Evolutionary conservation across 805 yeast species (phyloP).

Genomic region (Ogataea angusta): DNA sequence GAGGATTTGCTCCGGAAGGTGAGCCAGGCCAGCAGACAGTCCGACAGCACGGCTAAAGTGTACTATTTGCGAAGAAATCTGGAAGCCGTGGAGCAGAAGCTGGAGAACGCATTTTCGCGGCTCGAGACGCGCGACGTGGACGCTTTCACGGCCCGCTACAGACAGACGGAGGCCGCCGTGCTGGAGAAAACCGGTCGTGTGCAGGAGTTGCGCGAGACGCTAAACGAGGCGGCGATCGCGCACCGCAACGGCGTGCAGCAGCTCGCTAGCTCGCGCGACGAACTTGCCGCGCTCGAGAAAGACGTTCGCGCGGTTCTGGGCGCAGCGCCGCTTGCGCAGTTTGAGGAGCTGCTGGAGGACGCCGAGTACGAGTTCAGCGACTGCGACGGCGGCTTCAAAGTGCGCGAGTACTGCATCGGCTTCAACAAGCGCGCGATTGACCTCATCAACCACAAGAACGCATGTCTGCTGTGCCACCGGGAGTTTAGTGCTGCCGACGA

Average conservation of each 20-base stretch:
- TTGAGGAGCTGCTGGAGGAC: slow-evolving; percentile 47
- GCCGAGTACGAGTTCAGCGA: slow-evolving; percentile 60
- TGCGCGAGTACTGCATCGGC: slow-evolving; percentile 62
- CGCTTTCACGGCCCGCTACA: not conserved
- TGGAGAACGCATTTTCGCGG: slow-evolving; percentile 3
- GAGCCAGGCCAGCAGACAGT: slow-evolving; percentile 49
- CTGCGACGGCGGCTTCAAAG: slow-evolving; percentile 63
- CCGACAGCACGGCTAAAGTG: slow-evolving; percentile 56
- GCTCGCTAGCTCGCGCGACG: slow-evolving; percentile 9
- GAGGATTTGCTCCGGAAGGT: slow-evolving; percentile 55
- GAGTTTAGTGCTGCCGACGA: slow-evolving; percentile 46
- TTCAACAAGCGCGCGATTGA: slow-evolving; percentile 70
- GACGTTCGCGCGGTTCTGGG: slow-evolving; percentile 30
- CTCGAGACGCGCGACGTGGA: slow-evolving; percentile 1
- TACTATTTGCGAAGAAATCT: slow-evolving; percentile 24
- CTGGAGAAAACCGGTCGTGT: not conserved
- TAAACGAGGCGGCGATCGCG: not conserved
- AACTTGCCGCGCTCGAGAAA: slow-evolving; percentile 10
- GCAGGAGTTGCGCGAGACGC: not conserved
- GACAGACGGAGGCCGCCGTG: not conserved
- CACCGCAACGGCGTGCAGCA: not conserved
- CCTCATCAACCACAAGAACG: slow-evolving; percentile 51
- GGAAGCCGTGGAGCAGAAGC: not conserved
- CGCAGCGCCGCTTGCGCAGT: slow-evolving; percentile 44
- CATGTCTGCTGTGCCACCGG: slow-evolving; percentile 73